Conservation (phyloP, 768 basidiomycete genomes). For the Suillus decipiens region DNA sequence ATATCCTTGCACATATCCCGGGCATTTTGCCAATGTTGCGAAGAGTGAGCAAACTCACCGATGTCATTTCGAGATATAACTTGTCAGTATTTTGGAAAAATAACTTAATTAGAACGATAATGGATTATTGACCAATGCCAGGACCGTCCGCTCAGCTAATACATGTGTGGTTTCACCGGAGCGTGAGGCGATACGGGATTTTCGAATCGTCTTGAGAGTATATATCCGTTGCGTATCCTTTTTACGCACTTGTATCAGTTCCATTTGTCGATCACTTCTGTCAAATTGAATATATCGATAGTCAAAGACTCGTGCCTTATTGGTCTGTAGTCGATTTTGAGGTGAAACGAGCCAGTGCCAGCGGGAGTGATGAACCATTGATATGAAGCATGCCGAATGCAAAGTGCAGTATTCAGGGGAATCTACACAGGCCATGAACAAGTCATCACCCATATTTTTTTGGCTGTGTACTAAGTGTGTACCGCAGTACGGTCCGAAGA, state of each 20-base stretch:
- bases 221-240: slow-evolving; percentile 98
- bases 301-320: slow-evolving; percentile 80
- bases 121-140: slow-evolving; percentile 96
- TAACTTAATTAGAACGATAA: slow-evolving; percentile 98
- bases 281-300: slow-evolving; percentile 95
- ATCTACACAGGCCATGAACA: slow-evolving; percentile 92
- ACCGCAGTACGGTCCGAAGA: slow-evolving; percentile 78
- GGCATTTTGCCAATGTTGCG: too few species aligned
- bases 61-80: slow-evolving; percentile 95
- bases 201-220: slow-evolving; percentile 96
- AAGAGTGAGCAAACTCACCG: slow-evolving; percentile 50
- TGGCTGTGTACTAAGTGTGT: slow-evolving; percentile 47
- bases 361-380: slow-evolving; percentile 87
- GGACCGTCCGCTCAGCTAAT: slow-evolving; percentile 93
- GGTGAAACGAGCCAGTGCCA: slow-evolving; percentile 89
- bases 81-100: slow-evolving; percentile 99
- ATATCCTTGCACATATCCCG: too few species aligned
- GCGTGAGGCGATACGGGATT: slow-evolving; percentile 94
- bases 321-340: slow-evolving; percentile 94
- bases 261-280: slow-evolving; percentile 99
- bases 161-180: slow-evolving; percentile 98
- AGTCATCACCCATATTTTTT: slow-evolving; percentile 96
- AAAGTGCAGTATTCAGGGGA: slow-evolving; percentile 14
- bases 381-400: slow-evolving; percentile 73
- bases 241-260: slow-evolving; percentile 99